Base-by-base conservation (phyloP, 169 alveolate species). In the Plasmodium yoelii region DNA sequence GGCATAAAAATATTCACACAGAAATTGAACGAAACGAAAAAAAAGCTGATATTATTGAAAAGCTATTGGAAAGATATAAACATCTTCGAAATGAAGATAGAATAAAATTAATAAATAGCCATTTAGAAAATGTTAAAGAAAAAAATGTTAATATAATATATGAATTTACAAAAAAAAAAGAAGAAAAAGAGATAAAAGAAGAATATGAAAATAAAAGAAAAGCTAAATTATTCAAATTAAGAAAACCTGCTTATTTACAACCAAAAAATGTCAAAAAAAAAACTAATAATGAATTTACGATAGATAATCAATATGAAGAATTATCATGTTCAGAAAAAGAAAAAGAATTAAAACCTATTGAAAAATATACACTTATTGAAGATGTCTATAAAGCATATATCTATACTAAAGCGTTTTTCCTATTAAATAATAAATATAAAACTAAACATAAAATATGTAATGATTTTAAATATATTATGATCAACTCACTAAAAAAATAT, bases 191-290 rank as follows among this genome's bases (percentile, higher is more conserved):
- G 53, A 12, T 22, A 19, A 47, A 42, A 13, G 82, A 75, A 47
- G 75, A 60, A 61, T 39, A 61, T 46, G 28, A 65, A 67, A 67
- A 60, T 5, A 82, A 39, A 22, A 64, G 44, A 19, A 82, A 18
- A 46, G 0, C 39, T 1, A 82, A 67, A 68, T 2, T 55, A 6
- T 24, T 64, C 8, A 82, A 47, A 26, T 7, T 82, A 56, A 56
- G 75, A 9, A 82, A 65, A 28, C 90, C 90, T 15, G 34, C 90
- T 55, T 82, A 49, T 59, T 51, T 82, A 60, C 90, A 82, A 55
- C 72, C 57, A 42, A 82, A 46, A 68, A 64, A 70, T 60, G 26
- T 42, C 18, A 82, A 82, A 65, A 65, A 68, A 47, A 82, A 39
- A 49, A 55, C 60, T 19, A 46, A 60, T 19, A 68, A 67, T 13